Evolutionary conservation across 371 early-diverging fungal genomes (phyloP), one percentile per base, ranked within the genome.

Genomic region (Batkoa obscura): DNA sequence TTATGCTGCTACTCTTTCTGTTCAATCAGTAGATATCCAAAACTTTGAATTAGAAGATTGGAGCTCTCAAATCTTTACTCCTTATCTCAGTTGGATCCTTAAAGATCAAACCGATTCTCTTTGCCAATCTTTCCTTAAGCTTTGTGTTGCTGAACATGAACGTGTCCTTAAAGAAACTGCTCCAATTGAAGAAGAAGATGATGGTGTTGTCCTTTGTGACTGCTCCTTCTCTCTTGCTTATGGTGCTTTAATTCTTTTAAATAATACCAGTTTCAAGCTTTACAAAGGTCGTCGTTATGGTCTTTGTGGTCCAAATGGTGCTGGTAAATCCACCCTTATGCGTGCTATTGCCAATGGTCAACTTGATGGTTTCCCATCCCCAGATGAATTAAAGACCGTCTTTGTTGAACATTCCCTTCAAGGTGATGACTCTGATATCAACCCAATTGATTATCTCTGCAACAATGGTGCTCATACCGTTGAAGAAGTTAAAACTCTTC

Each of bases 291-390:
- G 76, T 59, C 79, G 84, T 49, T 88, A 88, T 68, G 89, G 86
- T 66, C 76, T 88, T 33, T 84, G 84, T 67, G 89, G 89, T 49
- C 75, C 75, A 61, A 92, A 89, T 72, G 93, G 90, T 60, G 78
- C 83, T 62, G 93, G 93, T 56, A 92, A 92, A 65, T 81, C 85
- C 31, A 90, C 93, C 36, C 75, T 92, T 39, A 80, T 92, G 83
- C 79, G 85, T 51, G 79, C 88, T 57, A 81, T 92, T 63, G 74
- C 85, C 55, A 70, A 79, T 53, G 83, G 80, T 46, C 78, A 83
- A 63, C 76, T 85, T 32, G 85, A 84, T 57, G 83, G 83, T 56
- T 87, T 89, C 76, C 87, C 86, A 59, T 73, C 78, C 60, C 72
- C 72, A 46, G 82, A 81, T 56, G 78, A 73, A 57, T 76, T 82